Evolutionary conservation across 805 yeast species (phyloP), one percentile per base, ranked within the genome.

Genomic region (Lipomyces yamadae): DNA sequence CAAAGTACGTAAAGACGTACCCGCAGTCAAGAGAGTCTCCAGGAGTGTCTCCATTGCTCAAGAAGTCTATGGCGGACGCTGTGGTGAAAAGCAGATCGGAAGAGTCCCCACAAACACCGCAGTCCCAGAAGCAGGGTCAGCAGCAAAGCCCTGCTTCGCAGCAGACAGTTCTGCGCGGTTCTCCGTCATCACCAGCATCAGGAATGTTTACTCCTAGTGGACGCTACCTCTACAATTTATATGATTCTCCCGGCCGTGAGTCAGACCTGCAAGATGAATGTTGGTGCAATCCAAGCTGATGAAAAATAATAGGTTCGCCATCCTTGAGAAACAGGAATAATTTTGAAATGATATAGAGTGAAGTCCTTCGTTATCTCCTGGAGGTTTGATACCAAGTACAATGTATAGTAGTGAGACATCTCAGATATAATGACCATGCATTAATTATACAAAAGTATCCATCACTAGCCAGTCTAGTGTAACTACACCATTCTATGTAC

Each of bases 1-100:
- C 74, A 3, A 67, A 67, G 52, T 72, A 72, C 58, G 61, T 62
- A 52, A 72, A 72, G 63, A 52, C 73, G 4, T 57, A 61, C 29
- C 65, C 71, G 15, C 65, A 70, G 15, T 52, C 72, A 2, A 54
- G 72, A n/a, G 66, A 63, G 15, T 66, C 72, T 2, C 69, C 72
- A 8, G 69, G 70, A 32, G 63, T 68, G 6, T 65, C 73, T 33
- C 71, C 72, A 10, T 58, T 70, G 15, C 60, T 70, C 29, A 70
- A 70, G 39, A 61, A 60, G 54, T 64, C 68, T n/a, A 39, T 64
- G 60, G 63, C 61, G 30, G 65, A 60, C 6, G 30, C 63, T 10
- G 56, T 62, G n/a, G 58, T 7, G 18, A 64, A 60, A 29, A 58
- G 55, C 35, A n/a, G n/a, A 8, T 58, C 29, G n/a, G 58, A 57